phyloP scores from a whole-genome alignment of 345 rosid genomes.

The Erodium maritimum region DNA sequence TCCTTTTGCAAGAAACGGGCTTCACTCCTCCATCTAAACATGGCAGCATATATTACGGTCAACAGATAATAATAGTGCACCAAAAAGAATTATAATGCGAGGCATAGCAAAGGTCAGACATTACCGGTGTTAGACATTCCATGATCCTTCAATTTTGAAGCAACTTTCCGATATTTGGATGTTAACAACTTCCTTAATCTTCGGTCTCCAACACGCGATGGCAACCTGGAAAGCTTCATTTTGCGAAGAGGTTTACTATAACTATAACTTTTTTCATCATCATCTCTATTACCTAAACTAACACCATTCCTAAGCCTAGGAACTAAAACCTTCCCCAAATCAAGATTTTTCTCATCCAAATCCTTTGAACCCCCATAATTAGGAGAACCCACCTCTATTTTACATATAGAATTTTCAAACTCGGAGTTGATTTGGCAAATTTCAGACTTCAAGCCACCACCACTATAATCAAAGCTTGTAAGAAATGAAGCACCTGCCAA shows the following conservation, averaged over 20 bases:
- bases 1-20: slow-evolving; percentile 47
- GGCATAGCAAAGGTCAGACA: neutral
- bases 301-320: slow-evolving; percentile 26
- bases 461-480: slow-evolving; percentile 18
- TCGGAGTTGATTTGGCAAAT: slow-evolving; percentile 14
- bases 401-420: slow-evolving; percentile 11
- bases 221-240: slow-evolving; percentile 44
- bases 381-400: slow-evolving; percentile 20
- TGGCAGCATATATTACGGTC: slow-evolving; percentile 5
- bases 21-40: slow-evolving; percentile 38
- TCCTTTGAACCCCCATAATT: slow-evolving; percentile 23
- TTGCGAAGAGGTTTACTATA: slow-evolving; percentile 30
- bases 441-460: slow-evolving; percentile 14
- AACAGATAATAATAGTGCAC: too few species aligned
- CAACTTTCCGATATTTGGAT: slow-evolving; percentile 47
- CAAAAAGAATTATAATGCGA: neutral
- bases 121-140: slow-evolving; percentile 48
- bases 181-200: slow-evolving; percentile 46
- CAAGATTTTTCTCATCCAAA: slow-evolving; percentile 19
- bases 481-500: slow-evolving; percentile 18
- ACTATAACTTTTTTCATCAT: slow-evolving; percentile 49
- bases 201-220: slow-evolving; percentile 35
- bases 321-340: slow-evolving; percentile 18
- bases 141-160: slow-evolving; percentile 40
- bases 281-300: slow-evolving; percentile 62